These are phyloP conservation scores for Nitzschia palea DNA, from an alignment of 108 stramenopile genomes.

Conservation along the genomic window DNA sequence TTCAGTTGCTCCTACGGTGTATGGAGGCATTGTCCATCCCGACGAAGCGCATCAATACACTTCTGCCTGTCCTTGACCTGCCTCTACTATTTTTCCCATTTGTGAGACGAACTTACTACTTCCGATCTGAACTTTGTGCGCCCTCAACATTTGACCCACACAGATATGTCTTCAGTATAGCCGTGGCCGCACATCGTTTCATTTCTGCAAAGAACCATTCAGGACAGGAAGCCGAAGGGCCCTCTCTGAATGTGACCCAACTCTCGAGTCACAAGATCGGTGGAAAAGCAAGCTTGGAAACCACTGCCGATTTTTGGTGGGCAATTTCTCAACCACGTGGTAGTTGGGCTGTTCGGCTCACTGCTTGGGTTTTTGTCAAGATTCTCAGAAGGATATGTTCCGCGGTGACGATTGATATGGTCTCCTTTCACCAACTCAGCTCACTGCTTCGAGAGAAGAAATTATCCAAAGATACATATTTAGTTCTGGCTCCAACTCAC, in stretches of 20 bases:
- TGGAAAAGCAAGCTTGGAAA: conserved; percentile 41
- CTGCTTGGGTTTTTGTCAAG: conserved; percentile 58
- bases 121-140: conserved; percentile 63
- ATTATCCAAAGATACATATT: conserved; percentile 13
- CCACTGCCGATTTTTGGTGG: conserved; percentile 63
- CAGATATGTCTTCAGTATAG: conserved; percentile 78
- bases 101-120: conserved; percentile 68
- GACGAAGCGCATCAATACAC: conserved; percentile 13
- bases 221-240: neutral
- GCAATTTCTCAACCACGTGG: conserved; percentile 79
- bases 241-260: no score
- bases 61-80: conserved; percentile 69
- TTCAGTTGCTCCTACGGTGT: conserved; percentile 36
- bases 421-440: conserved; percentile 46
- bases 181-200: conserved; percentile 74
- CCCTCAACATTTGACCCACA: conserved; percentile 69
- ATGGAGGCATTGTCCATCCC: conserved; percentile 29
- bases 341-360: conserved; percentile 50
- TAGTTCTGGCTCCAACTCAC: conserved; percentile 85
- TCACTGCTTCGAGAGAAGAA: conserved; percentile 13
- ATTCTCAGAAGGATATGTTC: conserved; percentile 52
- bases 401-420: conserved; percentile 71
- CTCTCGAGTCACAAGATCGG: conserved; percentile 47
- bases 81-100: conserved; percentile 88
- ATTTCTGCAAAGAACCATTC: conserved; percentile 23